These are phyloP conservation scores for Ormosia semicastrata DNA, from an alignment of 306 rosid genomes.

Conservation along the genomic window DNA sequence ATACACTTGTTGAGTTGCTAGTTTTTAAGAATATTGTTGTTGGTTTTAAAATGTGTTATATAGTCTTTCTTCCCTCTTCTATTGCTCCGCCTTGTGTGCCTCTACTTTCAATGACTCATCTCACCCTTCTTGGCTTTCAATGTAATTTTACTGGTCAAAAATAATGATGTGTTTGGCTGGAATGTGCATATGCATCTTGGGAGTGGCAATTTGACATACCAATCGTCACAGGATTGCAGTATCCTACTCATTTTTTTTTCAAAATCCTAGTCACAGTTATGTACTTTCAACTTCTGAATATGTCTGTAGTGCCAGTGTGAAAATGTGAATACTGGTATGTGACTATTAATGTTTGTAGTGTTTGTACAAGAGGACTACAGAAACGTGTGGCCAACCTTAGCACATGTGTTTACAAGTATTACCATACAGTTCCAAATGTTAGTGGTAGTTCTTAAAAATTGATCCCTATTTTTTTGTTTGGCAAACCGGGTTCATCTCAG, in stretches of 20 bases:
- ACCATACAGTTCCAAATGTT: neutral
- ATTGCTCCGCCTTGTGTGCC: neutral
- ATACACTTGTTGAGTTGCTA: neutral
- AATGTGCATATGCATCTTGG: neutral
- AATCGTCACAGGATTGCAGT: neutral
- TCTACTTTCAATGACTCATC: neutral
- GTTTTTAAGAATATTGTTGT: neutral
- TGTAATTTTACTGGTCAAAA: too few species aligned
- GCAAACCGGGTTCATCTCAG: too few species aligned
- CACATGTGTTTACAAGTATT: neutral
- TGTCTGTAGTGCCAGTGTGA: neutral
- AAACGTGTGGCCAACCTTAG: neutral
- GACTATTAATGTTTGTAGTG: neutral
- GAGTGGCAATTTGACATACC: neutral
- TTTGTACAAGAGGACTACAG: neutral
- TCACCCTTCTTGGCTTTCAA: neutral
- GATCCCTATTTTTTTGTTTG: neutral
- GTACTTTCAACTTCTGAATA: neutral
- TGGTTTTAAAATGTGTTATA: neutral
- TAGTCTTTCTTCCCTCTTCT: neutral
- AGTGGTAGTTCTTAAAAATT: neutral
- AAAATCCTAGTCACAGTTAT: neutral
- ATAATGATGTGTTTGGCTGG: neutral
- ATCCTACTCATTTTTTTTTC: neutral
- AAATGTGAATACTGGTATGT: neutral